Evolutionary conservation across 148 eudicot species (phyloP), one percentile per base, ranked within the genome.

Genomic region (Silene latifolia): DNA sequence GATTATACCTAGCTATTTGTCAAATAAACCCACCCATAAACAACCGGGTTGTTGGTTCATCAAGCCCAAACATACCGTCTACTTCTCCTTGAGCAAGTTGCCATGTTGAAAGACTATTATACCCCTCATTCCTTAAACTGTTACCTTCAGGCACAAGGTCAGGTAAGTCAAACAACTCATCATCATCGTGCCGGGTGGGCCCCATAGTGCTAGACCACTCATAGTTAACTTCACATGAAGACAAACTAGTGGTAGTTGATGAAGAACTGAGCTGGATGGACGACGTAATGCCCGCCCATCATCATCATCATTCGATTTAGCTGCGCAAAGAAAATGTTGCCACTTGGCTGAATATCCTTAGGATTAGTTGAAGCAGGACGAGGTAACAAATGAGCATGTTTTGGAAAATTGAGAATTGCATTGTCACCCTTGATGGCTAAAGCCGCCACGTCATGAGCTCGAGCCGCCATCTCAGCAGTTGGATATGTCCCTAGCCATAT

Each of bases 391-490:
- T 86, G 86, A 19, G 85, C 83, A 39, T 82, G 66, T 13, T 86
- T 72, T 8, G 91, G 91, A 66, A 88, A 88, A 42, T 88, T 88
- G 54, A 88, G 89, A 57, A 80, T 74, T 32, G 89, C 89, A 54
- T 83, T 77, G 0, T 57, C 75, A 48, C 91, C 91, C 77, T 88
- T 88, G 80, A 88, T 86, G 76, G 91, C 91, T 62, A 88, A 35
- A 59, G 91, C 86, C 47, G 91, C 91, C 71, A 86, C 91, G 65
- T 88, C 91, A 68, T 88, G 91, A 9, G 91, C 91, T 66, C 89
- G 86, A 74, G 91, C 91, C 59, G 91, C 91, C 91, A 88, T 88
- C 81, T 86, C 86, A 39, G 91, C 89, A 58, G 89, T 88, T 13
- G 91, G 80, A 61, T 80, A 88, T 19, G 91, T 88, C 18, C 91